Evolutionary conservation across 441 rosid genomes (phyloP).

Genomic region (Syzygium syzygioides): DNA sequence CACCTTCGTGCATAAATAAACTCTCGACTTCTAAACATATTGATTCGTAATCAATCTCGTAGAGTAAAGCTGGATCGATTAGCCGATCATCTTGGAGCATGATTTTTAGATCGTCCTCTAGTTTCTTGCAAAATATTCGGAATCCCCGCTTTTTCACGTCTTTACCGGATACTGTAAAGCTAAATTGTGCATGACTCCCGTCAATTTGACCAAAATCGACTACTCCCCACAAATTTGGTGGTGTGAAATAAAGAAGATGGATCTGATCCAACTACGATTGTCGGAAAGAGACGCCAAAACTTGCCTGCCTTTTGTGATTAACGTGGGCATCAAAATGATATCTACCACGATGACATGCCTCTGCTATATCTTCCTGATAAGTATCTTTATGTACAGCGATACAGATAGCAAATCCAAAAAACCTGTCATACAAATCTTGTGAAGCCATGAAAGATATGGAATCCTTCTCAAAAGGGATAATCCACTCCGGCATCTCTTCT

Average conservation of each 20-base stretch:
- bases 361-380: too few relatives aligned
- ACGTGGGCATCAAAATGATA: background rate
- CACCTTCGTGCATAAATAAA: background rate
- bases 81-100: background rate
- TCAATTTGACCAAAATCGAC: background rate
- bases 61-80: too few relatives aligned
- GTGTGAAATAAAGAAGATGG: background rate
- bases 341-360: too few relatives aligned
- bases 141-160: background rate
- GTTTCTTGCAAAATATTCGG: too few relatives aligned
- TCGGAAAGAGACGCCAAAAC: too few relatives aligned
- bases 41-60: rapidly evolving
- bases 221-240: background rate
- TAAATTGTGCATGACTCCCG: too few relatives aligned
- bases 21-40: rapidly evolving
- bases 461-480: rapidly evolving
- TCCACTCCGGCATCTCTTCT: background rate
- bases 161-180: too few relatives aligned
- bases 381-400: too few relatives aligned
- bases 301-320: too few relatives aligned
- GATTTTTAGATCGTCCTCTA: background rate
- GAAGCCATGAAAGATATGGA: background rate
- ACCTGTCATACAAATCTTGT: background rate
- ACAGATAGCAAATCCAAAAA: background rate
- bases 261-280: background rate